Evolutionary conservation across 208 protist species (phyloP), one percentile per base, ranked within the genome.

Genomic region (Sergeia podlipaevii): DNA sequence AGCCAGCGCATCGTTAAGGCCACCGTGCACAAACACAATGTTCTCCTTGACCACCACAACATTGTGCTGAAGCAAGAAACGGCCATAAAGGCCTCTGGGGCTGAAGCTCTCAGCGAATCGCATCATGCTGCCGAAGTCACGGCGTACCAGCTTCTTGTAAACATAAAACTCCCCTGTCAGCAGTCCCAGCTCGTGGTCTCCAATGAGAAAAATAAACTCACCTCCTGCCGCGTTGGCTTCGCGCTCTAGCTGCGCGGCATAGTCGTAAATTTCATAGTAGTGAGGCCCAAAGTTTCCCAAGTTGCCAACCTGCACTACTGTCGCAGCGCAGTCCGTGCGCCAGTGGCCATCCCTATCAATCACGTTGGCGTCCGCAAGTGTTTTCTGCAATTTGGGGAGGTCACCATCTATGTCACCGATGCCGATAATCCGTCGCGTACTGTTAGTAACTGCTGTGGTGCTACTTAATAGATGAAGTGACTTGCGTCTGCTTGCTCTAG

Each of bases 111-210:
- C 38, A 1, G 46, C 38, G 38, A 68, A 70, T 26, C 43, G 60
- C 2, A 1, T 11, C 5, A 7, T 2, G 36, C 77, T 70, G 15
- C 66, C 59, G 27, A 75, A 67, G 15, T 41, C 61, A 13, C 43
- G 21, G 15, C 53, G 18, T 3, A 81, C 46, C 45, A 54, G 6
- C 0, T 4, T 17, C 10, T 78, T 45, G 2, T 73, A 53, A 46
- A 65, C 76, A 10, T 20, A 11, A 15, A 51, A 27, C 20, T 62
- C 29, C 11, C 70, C 77, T 0, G 47, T 8, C n/a, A 81, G 27
- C 45, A 75, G 74, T 48, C 77, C 57, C 37, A 89, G 26, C 67
- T 93, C 86, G 58, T 87, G 79, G 46, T 86, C 76, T n/a, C 86
- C 82, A 30, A 74, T 13, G 20, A 93, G 36, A 4, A 77, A 73